Evolutionary conservation across 176 grass and related monocot species (phyloP).

Genomic region (Aegilops tauschii): DNA sequence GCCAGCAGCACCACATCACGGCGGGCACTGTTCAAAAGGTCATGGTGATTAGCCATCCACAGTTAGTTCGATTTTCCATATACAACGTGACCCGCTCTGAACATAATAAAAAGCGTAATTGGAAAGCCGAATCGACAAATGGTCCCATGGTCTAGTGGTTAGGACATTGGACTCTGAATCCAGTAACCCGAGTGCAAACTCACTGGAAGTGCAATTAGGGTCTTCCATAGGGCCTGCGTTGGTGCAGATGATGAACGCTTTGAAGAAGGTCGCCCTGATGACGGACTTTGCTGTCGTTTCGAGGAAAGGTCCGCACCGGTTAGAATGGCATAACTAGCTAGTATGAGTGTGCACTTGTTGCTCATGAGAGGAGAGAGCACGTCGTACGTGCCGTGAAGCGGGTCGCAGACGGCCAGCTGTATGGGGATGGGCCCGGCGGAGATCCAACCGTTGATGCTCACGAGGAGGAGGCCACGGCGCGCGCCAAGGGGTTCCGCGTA

Average conservation of each 20-base stretch:
- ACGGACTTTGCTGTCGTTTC: neutral
- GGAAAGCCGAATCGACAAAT: no score
- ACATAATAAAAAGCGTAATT: accelerated
- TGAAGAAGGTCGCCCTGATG: neutral
- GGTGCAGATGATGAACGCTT: neutral
- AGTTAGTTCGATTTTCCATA: no score
- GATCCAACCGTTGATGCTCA: neutral
- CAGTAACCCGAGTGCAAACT: neutral
- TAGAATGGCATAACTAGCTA: neutral
- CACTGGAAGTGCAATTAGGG: neutral
- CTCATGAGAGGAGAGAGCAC: no score
- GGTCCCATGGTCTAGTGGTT: no score
- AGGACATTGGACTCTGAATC: no score
- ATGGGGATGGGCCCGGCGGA: neutral
- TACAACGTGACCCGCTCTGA: no score
- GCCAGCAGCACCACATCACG: no score
- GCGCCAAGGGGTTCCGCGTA: neutral
- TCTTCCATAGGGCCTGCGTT: no score
- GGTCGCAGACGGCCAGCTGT: neutral
- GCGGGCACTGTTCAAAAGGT: no score
- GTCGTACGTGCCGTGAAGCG: neutral
- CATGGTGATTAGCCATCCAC: no score
- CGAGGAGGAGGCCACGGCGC: neutral
- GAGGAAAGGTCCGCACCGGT: neutral
- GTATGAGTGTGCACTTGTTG: neutral